Base-by-base conservation (phyloP, 352 stramenopile species). In the Phytopythium oedochilum region DNA sequence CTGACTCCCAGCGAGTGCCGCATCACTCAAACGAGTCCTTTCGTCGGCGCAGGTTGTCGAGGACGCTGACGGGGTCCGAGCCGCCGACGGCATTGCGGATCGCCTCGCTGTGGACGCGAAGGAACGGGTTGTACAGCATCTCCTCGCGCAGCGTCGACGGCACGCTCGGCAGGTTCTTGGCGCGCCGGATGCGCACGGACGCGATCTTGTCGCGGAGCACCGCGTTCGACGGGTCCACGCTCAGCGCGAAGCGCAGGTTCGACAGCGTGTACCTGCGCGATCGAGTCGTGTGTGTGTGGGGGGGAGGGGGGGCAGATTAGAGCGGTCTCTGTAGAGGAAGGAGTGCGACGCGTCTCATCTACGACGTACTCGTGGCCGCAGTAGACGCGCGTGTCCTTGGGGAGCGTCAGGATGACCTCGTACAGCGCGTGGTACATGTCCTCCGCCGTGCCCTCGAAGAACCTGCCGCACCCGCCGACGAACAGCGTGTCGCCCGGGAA, bases 221-320 rank as follows among this genome's bases (percentile, higher is more conserved):
- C 3, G 70, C 70, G 75, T 98, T 98, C 15, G 86, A 89, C 23
- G 94, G 93, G 61, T 98, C 94, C 10, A 98, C 84, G 56, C 78
- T 97, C 40, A 97, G 63, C 5, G 96, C 96, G 55, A 97, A 98
- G 28, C 84, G 86, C 22, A 96, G 71, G 71, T 98, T 98, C 40
- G 79, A 79, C 75, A 93, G 75, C 1, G 94, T 98, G 61, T 98
- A 98, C 28, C 70, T 78, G 22, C 18, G 14, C 17, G 18, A n/a
- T n/a, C n/a, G n/a, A n/a, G n/a, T n/a, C n/a, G n/a, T n/a, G n/a
- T n/a, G n/a, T n/a, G n/a, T n/a, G n/a, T n/a, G n/a, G n/a, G n/a
- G n/a, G n/a, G n/a, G n/a, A n/a, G n/a, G n/a, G n/a, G n/a, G n/a
- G n/a, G n/a, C n/a, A n/a, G n/a, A n/a, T n/a, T n/a, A n/a, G n/a